Base-by-base conservation (phyloP, 1,139 yeast species). In the Suhomyces coccinellae region DNA sequence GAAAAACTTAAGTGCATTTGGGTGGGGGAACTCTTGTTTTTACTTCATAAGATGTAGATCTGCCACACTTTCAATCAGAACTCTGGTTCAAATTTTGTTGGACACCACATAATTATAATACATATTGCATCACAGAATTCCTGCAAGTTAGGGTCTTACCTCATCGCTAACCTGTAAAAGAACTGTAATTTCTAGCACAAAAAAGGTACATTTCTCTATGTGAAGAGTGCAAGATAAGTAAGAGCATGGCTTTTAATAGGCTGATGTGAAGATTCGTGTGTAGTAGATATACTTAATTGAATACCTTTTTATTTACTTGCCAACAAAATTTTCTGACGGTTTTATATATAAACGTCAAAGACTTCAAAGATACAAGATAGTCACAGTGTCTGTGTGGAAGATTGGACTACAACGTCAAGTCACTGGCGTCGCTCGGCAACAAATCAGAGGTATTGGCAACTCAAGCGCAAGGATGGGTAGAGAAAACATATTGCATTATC, bases 401-500 rank as follows among this genome's bases (percentile, higher is more conserved):
- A 26, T 29, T 28, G 35, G 30, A 34, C 4, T 40, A 13, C 39
- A 33, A 32, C 48, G 48, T 40, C 48, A 45, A 41, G 30, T 38
- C 29, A 39, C 40, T 37, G 44, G 38, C 44, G 42, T 41, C 28
- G 45, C 39, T 26, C 32, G 40, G 24, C 40, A 42, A 33, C 33
- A 36, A 14, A 28, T 36, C 15, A 32, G 43, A 33, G 13, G 41
- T 17, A 43, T 46, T 33, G 38, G 32, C 26, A 32, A 29, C 15
- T 29, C 47, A 13, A 29, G 47, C 27, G 35, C 28, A 38, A 61
- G 35, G 36, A 73, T 73, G 78, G 78, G 78, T 15, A 69, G 77
- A 62, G 75, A 71, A 52, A 73, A 72, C 52, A 71, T 73, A 36
- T 59, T 68, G 44, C 66, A 71, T 33, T 72, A 71, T 53, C 75